Evolutionary conservation across 2,329 filamentous ascomycete species (phyloP).

Genomic region (Podosphaera aphanis): DNA sequence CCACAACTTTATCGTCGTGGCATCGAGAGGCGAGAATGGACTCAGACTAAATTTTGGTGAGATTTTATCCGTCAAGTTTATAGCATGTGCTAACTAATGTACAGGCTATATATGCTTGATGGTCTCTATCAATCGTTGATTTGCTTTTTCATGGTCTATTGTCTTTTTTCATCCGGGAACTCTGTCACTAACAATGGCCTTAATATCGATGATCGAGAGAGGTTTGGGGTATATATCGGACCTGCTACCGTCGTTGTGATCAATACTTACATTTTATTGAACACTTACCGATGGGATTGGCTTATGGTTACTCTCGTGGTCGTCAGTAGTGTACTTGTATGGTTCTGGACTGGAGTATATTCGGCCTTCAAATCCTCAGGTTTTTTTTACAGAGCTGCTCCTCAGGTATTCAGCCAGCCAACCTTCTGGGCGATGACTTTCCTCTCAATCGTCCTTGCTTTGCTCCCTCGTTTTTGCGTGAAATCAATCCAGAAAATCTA

Average conservation of each 20-base stretch:
- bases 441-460: constrained; percentile 55
- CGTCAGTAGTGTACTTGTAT: constrained; percentile 70
- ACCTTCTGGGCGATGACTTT: constrained; percentile 74
- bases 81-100: constrained; percentile 13
- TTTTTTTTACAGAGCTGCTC: constrained; percentile 55
- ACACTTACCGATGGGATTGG: constrained; percentile 97
- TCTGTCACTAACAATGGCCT: constrained; percentile 52
- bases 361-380: constrained; percentile 25
- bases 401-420: constrained; percentile 56
- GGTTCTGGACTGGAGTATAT: constrained; percentile 90
- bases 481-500: constrained; percentile 88
- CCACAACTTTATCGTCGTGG: constrained; percentile 87
- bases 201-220: constrained; percentile 53
- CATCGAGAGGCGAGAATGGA: constrained; percentile 94
- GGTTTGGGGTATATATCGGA: constrained; percentile 71
- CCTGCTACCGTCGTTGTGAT: constrained; percentile 69
- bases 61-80: constrained; percentile 13
- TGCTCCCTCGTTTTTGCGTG: constrained; percentile 68
- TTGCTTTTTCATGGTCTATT: constrained; percentile 78
- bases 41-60: constrained; percentile 86
- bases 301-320: constrained; percentile 62
- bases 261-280: constrained; percentile 86
- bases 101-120: constrained; percentile 77
- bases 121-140: constrained; percentile 87
- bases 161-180: constrained; percentile 45